A percentile compares a stretch with the other conserved stretches of the same genome.
phyloP scores from a whole-genome alignment of 331 rosid genomes.

The Acacia concinna region DNA sequence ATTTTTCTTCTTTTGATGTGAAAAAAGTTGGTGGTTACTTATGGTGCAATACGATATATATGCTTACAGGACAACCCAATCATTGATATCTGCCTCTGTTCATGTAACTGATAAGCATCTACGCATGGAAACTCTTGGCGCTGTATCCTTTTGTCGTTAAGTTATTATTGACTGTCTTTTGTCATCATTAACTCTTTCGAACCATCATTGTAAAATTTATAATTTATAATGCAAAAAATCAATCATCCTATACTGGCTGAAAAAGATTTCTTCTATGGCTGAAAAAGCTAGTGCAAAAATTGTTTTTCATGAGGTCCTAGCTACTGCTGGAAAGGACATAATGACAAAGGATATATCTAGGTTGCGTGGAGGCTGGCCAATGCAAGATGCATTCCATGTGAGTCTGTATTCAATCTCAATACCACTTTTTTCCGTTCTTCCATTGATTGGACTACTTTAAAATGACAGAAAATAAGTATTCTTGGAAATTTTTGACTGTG shows the following conservation, averaged over 20 bases:
- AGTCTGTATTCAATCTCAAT: slow-evolving; percentile 38
- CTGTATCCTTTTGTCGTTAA: slow-evolving; percentile 71
- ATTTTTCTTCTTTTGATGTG: slow-evolving; percentile 17
- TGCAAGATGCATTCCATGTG: slow-evolving; percentile 96
- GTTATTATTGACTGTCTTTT: not conserved
- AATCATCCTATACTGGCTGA: slow-evolving; percentile 54
- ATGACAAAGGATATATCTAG: slow-evolving; percentile 90
- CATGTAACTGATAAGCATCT: slow-evolving; percentile 84
- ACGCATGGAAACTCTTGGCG: slow-evolving; percentile 89
- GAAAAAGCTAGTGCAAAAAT: slow-evolving; percentile 83
- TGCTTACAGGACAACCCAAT: slow-evolving; percentile 77
- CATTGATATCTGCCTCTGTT: slow-evolving; percentile 76
- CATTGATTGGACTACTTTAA: not conserved
- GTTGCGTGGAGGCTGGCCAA: slow-evolving; percentile 97
- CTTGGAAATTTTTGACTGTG: not conserved
- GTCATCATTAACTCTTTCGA: slow-evolving; percentile 19
- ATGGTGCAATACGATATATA: slow-evolving; percentile 34
- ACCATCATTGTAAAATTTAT: slow-evolving; percentile 1
- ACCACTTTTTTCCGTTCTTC: not conserved
- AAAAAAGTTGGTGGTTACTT: slow-evolving; percentile 17
- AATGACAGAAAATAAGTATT: not conserved
- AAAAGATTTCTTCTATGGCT: slow-evolving; percentile 89
- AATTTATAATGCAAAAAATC: not conserved
- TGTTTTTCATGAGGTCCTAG: slow-evolving; percentile 87
- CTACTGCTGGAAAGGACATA: slow-evolving; percentile 86